phyloP scores from a whole-genome alignment of 2,329 filamentous ascomycete species.

The Fusarium sp. region DNA sequence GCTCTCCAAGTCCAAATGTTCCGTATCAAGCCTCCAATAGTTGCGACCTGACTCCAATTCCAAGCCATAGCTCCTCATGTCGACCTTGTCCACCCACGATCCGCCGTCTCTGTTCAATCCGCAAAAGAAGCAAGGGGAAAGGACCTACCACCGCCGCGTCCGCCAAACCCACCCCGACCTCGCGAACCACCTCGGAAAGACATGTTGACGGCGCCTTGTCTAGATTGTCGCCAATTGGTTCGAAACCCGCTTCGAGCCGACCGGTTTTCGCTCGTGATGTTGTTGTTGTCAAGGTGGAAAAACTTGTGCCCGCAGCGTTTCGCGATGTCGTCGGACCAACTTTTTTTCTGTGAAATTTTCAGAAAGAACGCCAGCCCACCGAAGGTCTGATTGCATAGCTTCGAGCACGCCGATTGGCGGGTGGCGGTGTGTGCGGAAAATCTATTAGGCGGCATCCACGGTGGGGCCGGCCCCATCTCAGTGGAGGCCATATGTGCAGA shows the following conservation, averaged over 20 bases:
- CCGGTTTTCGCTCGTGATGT: constrained; percentile 20
- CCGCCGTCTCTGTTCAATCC: too few species aligned
- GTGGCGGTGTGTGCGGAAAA: constrained; percentile 34
- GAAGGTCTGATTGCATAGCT: constrained; percentile 39
- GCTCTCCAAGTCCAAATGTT: not conserved
- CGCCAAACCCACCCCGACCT: constrained; percentile 55
- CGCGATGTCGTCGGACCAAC: constrained; percentile 37
- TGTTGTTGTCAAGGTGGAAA: constrained; percentile 1
- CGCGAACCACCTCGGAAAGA: constrained; percentile 59
- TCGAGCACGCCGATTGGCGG: constrained; percentile 42
- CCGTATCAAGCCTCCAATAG: not conserved
- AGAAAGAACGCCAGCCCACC: constrained; percentile 31
- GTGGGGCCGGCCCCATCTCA: not conserved
- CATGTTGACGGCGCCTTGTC: constrained; percentile 47
- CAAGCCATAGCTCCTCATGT: too few species aligned
- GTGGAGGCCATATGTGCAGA: too few species aligned
- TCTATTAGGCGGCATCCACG: constrained; percentile 27
- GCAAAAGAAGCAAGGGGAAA: not conserved
- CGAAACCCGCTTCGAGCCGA: constrained; percentile 16
- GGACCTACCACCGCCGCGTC: constrained; percentile 55
- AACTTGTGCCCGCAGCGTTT: constrained; percentile 17
- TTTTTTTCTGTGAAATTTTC: constrained; percentile 54
- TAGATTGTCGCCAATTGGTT: constrained; percentile 25
- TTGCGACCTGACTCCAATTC: not conserved
- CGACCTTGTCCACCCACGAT: not conserved